Evolutionary conservation across 108 stramenopile genomes (phyloP).

Genomic region (Nitzschia sp.): DNA sequence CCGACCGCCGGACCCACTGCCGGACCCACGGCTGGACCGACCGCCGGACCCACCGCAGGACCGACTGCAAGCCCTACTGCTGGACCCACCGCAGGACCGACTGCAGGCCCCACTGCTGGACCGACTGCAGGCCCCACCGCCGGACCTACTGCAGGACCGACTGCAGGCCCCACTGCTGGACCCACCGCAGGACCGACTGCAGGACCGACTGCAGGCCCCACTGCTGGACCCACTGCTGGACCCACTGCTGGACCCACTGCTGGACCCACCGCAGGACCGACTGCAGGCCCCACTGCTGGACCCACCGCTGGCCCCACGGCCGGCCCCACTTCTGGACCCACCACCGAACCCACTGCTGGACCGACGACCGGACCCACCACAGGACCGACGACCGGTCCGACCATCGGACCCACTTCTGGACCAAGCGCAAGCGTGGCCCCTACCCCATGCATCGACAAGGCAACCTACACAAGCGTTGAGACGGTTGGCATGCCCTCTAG

Average conservation of each 20-base stretch:
- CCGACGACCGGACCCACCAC: constrained; percentile 22
- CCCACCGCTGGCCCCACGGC: constrained; percentile 15
- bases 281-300: constrained; percentile 15
- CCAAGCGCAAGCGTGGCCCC: constrained; percentile 9
- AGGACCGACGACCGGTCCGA: constrained; percentile 26
- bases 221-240: constrained; percentile 6
- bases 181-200: constrained; percentile 1
- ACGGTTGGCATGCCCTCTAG: background rate
- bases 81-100: constrained; percentile 6
- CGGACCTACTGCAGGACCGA: constrained; percentile 1
- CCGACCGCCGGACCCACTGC: constrained; percentile 9
- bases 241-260: constrained; percentile 8
- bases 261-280: constrained; percentile 15
- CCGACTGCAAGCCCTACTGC: background rate
- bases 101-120: background rate
- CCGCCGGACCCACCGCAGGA: background rate
- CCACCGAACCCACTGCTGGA: constrained; percentile 11
- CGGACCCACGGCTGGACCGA: background rate
- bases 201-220: constrained; percentile 19
- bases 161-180: constrained; percentile 4
- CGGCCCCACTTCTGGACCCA: constrained; percentile 18
- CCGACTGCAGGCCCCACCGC: constrained; percentile 1
- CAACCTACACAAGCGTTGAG: background rate
- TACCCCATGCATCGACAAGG: constrained; percentile 11
- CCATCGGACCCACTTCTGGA: constrained; percentile 17